Evolutionary conservation across 805 yeast species (phyloP), one percentile per base, ranked within the genome.

Genomic region (Yarrowia alimentaria): DNA sequence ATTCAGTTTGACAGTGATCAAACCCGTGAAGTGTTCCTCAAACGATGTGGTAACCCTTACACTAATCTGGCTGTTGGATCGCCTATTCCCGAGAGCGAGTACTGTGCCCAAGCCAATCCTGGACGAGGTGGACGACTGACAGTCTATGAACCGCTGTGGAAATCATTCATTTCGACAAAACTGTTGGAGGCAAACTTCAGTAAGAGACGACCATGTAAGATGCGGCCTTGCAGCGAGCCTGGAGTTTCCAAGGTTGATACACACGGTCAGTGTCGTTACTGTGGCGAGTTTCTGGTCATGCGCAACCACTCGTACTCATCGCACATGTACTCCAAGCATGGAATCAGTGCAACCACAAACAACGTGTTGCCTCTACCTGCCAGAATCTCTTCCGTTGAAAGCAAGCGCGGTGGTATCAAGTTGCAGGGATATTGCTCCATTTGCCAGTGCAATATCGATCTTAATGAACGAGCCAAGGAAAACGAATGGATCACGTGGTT

Each of bases 301-400:
- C 28, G 50, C 7, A 43, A 43, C 37, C 50, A 43, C 50, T 43
- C 50, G 37, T 43, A 43, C 30, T 43, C 50, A 16, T 43, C 50
- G 16, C 50, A 43, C 37, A 43, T 43, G 50, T 30, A 21, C 29
- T 30, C 50, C 28, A 43, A 31, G 30, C 50, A 43, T 14, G 50
- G 50, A 1, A 43, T 43, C 21, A 21, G 30, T 9, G 50, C 50
- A n/a, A 43, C 37, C 10, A 21, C 50, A 21, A 43, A 43, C 50
- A 43, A 30, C 37, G 30, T 43, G 20, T 29, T 43, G 16, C 50
- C 50, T 2, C 22, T 43, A 17, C 50, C 50, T 11, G 12, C 11
- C 11, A 14, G 11, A 17, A 22, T 43, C 17, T 21, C 37, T 13
- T 43, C 37, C 8, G 28, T 10, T 4, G 37, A 21, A 17, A 29